Percentiles rank a stretch among this genome's conserved stretches.
phyloP scores from a whole-genome alignment of 352 stramenopile genomes.

The Pythium pyrilobum region DNA sequence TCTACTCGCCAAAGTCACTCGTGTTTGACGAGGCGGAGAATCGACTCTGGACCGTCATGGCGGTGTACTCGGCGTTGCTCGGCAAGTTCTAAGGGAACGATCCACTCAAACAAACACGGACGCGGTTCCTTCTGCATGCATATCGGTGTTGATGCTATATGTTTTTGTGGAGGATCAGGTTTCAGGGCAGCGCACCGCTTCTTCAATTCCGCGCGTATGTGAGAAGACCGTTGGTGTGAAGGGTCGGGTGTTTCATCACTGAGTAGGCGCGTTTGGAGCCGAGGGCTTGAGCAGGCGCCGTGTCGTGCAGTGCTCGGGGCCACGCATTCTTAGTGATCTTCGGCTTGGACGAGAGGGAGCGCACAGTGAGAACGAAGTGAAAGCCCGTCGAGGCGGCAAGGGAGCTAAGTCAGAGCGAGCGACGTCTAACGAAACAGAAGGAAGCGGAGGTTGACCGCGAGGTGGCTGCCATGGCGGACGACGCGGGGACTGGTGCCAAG shows the following conservation, averaged over 20 bases:
- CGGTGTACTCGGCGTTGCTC: constrained; percentile 79
- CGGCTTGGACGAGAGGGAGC: constrained; percentile 11
- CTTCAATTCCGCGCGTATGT: no score
- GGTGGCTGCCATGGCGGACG: constrained; percentile 38
- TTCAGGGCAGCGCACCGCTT: no score
- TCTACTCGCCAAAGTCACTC: constrained; percentile 94
- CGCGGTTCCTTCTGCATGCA: no score
- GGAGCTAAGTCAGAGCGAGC: no score
- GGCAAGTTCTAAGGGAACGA: constrained; percentile 56
- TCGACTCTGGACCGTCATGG: constrained; percentile 99
- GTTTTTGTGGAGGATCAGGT: no score
- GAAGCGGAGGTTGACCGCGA: background rate
- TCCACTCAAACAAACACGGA: no score
- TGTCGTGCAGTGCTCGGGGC: background rate
- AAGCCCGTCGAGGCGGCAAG: background rate
- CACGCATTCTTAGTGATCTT: background rate
- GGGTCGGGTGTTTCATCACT: constrained; percentile 18
- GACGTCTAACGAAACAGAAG: background rate
- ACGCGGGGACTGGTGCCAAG: constrained; percentile 36
- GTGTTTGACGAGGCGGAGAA: constrained; percentile 98
- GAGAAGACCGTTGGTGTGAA: no score
- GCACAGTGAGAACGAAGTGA: background rate
- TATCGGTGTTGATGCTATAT: no score
- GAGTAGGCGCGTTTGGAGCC: background rate
- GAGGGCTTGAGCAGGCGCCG: constrained; percentile 1